phyloP scores from a whole-genome alignment of 306 rosid species.

The Rosa lucieae region DNA sequence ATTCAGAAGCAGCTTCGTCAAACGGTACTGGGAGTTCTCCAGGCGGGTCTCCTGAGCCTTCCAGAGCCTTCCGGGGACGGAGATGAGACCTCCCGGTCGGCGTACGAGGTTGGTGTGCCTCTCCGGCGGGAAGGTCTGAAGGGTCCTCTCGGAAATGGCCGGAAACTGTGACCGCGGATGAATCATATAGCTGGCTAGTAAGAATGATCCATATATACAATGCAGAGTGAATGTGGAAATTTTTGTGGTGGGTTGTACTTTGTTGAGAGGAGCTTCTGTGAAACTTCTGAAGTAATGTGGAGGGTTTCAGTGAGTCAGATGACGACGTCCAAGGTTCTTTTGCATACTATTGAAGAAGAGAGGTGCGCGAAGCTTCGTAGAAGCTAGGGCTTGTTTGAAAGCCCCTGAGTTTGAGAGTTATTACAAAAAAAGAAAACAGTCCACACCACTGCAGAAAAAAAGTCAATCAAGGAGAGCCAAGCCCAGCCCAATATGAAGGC shows the following conservation, averaged over 20 bases:
- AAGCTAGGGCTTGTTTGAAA: background rate
- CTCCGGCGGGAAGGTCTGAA: constrained; percentile 22
- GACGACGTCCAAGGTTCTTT: background rate
- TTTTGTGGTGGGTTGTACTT: background rate
- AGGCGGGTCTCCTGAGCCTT: constrained; percentile 11
- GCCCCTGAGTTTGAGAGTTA: background rate
- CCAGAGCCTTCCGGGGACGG: background rate
- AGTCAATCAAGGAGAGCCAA: no score
- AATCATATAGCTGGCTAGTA: constrained; percentile 22
- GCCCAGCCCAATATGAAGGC: no score
- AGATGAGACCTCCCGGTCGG: no score
- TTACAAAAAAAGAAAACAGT: background rate
- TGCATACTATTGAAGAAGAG: background rate
- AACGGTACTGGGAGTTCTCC: constrained; percentile 6
- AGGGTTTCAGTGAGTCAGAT: background rate
- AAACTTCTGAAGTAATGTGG: background rate
- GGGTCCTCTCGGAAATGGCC: background rate
- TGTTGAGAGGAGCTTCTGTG: background rate
- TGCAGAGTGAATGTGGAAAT: background rate
- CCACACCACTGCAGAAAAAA: no score
- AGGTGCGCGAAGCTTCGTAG: constrained; percentile 33
- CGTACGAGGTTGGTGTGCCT: constrained; percentile 5
- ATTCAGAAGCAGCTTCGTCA: constrained; percentile 47
- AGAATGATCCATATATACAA: background rate
- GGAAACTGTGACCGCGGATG: constrained; percentile 20